These are phyloP conservation scores for Amanita brunnescens DNA, from an alignment of 768 basidiomycete genomes.

Conservation along the genomic window DNA sequence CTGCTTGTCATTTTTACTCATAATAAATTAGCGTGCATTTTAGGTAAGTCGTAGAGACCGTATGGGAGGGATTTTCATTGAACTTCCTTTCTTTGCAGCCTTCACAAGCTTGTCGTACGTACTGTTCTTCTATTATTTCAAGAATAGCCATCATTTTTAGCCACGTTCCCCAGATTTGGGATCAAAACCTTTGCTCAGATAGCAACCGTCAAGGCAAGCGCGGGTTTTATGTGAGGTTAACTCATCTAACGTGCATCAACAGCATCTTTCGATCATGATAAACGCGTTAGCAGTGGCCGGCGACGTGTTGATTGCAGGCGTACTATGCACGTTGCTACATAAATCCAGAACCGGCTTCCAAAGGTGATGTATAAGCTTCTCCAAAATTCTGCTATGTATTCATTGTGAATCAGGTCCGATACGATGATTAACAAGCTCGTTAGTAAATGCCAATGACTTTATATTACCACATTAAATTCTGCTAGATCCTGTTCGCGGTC, in stretches of 20 bases:
- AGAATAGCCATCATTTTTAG: neutral
- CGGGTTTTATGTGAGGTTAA: neutral
- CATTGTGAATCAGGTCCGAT: conserved; percentile 26
- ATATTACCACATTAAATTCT: neutral
- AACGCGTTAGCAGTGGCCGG: conserved; percentile 34
- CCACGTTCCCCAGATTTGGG: conserved; percentile 15
- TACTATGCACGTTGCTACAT: conserved; percentile 30
- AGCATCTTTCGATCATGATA: conserved; percentile 33
- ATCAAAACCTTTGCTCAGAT: conserved; percentile 27
- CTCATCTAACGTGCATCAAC: neutral
- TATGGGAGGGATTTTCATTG: neutral
- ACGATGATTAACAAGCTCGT: conserved; percentile 37
- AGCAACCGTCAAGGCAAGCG: conserved; percentile 22
- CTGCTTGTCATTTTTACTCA: neutral
- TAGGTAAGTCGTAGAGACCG: conserved; percentile 11
- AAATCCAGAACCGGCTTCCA: conserved; percentile 39
- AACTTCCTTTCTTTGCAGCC: conserved; percentile 15
- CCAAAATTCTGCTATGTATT: neutral
- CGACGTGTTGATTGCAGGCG: conserved; percentile 35
- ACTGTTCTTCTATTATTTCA: neutral
- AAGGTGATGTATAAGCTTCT: conserved; percentile 18
- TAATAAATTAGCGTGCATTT: conserved; percentile 13
- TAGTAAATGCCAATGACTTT: conserved; percentile 5
- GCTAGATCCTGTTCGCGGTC: conserved; percentile 35
- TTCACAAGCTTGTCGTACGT: conserved; percentile 29